phyloP scores from a whole-genome alignment of 1,139 yeast species.

The Suhomyces coccinellae region DNA sequence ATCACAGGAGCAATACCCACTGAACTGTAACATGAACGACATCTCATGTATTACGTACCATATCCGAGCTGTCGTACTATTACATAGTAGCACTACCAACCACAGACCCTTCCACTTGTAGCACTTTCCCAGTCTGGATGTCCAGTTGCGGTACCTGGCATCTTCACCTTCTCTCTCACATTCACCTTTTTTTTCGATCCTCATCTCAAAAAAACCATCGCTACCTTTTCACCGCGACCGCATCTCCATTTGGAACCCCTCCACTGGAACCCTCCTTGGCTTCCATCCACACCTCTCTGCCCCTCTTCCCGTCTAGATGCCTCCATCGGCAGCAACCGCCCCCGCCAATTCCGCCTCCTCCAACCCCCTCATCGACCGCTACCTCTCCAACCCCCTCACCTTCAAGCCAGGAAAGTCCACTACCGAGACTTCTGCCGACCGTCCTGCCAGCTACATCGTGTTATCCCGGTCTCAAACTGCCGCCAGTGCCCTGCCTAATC shows the following conservation, averaged over 20 bases:
- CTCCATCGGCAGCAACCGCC: slow-evolving; percentile 17
- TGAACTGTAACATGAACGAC: no score
- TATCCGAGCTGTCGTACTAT: no score
- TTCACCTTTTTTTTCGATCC: neutral
- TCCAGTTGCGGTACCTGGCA: no score
- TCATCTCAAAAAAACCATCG: slow-evolving; percentile 9
- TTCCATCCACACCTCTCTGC: neutral
- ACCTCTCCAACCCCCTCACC: slow-evolving; percentile 57
- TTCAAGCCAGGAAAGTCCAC: slow-evolving; percentile 55
- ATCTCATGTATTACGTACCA: no score
- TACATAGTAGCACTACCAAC: no score
- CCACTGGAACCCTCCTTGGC: neutral
- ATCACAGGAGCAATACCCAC: no score
- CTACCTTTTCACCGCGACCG: slow-evolving; percentile 7
- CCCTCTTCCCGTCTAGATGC: slow-evolving; percentile 5
- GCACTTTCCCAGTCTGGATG: no score
- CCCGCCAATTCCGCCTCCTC: slow-evolving; percentile 32
- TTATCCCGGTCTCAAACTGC: slow-evolving; percentile 28
- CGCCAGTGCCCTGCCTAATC: slow-evolving; percentile 3
- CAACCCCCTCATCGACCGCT: slow-evolving; percentile 55
- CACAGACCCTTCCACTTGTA: no score
- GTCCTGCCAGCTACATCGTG: slow-evolving; percentile 43
- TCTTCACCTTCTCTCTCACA: neutral
- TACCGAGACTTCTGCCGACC: slow-evolving; percentile 29
- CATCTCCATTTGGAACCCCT: neutral